Conservation (phyloP, 2,329 filamentous ascomycete species). For the Monilinia polystroma region DNA sequence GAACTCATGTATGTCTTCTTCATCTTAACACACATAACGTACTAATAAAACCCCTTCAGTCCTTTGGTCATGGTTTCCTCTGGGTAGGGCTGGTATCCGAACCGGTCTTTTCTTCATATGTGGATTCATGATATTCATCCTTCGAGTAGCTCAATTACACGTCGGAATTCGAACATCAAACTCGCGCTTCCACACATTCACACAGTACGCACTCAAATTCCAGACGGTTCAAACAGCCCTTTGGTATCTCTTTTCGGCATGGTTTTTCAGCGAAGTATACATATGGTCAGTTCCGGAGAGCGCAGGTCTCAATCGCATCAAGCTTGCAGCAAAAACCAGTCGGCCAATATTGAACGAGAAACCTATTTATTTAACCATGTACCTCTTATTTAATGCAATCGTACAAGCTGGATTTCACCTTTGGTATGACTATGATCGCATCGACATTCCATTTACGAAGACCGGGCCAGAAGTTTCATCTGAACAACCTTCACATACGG, state of each 20-base stretch:
- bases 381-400: constrained; percentile 66
- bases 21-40: constrained; percentile 3
- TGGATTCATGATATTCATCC: constrained; percentile 73
- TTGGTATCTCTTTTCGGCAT: constrained; percentile 77
- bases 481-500: constrained; percentile 43
- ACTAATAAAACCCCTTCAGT: constrained; percentile 48
- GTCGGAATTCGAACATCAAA: constrained; percentile 69
- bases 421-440: constrained; percentile 68
- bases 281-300: constrained; percentile 64
- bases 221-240: constrained; percentile 67
- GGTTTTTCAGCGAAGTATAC: constrained; percentile 77
- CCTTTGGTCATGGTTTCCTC: constrained; percentile 83
- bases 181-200: constrained; percentile 65
- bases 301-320: constrained; percentile 70
- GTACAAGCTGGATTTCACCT: constrained; percentile 71
- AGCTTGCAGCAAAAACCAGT: constrained; percentile 66
- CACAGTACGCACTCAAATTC: constrained; percentile 51
- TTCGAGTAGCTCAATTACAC: constrained; percentile 83
- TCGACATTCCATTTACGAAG: constrained; percentile 45
- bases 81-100: constrained; percentile 73
- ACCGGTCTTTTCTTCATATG: constrained; percentile 73
- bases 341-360: constrained; percentile 80
- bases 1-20: constrained; percentile 52
- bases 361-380: constrained; percentile 74
- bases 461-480: constrained; percentile 35